A percentile compares a stretch with the other conserved stretches of the same genome.
Evolutionary conservation across 2,329 filamentous ascomycete species (phyloP).

Genomic region (Botrytis elliptica): DNA sequence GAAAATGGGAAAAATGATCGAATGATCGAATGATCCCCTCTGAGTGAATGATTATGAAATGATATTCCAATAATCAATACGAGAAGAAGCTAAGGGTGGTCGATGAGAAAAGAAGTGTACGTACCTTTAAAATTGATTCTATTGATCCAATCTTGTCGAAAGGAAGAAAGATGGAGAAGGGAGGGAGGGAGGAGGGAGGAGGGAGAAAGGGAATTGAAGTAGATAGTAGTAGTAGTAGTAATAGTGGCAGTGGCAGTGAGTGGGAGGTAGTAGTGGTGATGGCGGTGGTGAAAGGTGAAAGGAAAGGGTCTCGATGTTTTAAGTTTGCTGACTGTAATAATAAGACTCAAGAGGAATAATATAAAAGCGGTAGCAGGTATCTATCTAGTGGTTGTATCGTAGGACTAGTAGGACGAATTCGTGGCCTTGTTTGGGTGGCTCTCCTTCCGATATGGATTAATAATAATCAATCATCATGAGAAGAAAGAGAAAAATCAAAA

Average conservation of each 20-base stretch:
- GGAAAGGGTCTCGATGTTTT: not conserved
- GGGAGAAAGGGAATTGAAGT: not conserved
- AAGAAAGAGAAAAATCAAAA: too few relatives aligned
- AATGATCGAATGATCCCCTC: not conserved
- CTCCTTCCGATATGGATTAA: not conserved
- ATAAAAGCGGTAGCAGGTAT: too few relatives aligned
- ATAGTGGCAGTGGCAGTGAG: too few relatives aligned
- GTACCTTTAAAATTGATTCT: not conserved
- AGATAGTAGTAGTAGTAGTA: not conserved
- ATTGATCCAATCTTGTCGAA: not conserved
- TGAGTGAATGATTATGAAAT: not conserved
- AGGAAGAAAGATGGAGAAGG: not conserved
- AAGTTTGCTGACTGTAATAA: not conserved
- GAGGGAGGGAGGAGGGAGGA: too few relatives aligned
- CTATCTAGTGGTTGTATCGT: too few relatives aligned
- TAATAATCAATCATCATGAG: too few relatives aligned
- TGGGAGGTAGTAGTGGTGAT: too few relatives aligned
- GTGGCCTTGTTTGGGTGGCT: constrained; percentile 17
- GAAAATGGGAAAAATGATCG: not conserved
- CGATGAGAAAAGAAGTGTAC: not conserved
- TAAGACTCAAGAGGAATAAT: too few relatives aligned
- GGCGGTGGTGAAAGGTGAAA: not conserved
- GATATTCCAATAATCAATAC: too few relatives aligned
- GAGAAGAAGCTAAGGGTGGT: too few relatives aligned
- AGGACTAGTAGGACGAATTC: not conserved